Conservation (phyloP, 768 basidiomycete species). For the Trametes villosa region DNA sequence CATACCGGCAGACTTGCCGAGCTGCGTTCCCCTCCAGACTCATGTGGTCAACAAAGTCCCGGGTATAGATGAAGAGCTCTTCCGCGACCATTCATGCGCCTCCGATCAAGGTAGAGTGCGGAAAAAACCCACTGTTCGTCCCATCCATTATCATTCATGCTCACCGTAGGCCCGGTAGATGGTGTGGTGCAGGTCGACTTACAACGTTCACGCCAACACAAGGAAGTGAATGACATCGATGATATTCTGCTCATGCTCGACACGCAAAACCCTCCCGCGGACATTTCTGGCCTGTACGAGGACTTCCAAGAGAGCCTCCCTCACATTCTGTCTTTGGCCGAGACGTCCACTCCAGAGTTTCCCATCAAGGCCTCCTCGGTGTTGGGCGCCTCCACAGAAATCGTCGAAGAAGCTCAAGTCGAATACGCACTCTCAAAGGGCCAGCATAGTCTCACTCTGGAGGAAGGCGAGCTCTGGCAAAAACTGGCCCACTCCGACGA, state of each 20-base stretch:
- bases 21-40: too few relatives aligned
- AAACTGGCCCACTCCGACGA: slow-evolving; percentile 34
- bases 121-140: too few relatives aligned
- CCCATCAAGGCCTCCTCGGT: neutral
- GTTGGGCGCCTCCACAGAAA: slow-evolving; percentile 2
- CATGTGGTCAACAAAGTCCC: too few relatives aligned
- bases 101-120: too few relatives aligned
- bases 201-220: too few relatives aligned
- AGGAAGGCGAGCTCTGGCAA: slow-evolving; percentile 68
- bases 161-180: too few relatives aligned
- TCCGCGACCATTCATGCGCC: too few relatives aligned
- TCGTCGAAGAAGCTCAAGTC: slow-evolving; percentile 40
- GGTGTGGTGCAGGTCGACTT: too few relatives aligned
- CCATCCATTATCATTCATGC: too few relatives aligned
- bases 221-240: neutral
- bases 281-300: slow-evolving; percentile 51
- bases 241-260: neutral
- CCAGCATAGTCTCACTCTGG: slow-evolving; percentile 60
- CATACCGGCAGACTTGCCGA: neutral
- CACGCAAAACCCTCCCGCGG: slow-evolving; percentile 32
- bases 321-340: slow-evolving; percentile 19
- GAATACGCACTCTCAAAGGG: slow-evolving; percentile 62
- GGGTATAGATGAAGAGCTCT: too few relatives aligned
- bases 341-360: neutral
- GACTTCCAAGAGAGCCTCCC: slow-evolving; percentile 31